These are phyloP conservation scores for Linnemannia hyalina DNA, from an alignment of 192 early-diverging fungal genomes.

Conservation along the genomic window DNA sequence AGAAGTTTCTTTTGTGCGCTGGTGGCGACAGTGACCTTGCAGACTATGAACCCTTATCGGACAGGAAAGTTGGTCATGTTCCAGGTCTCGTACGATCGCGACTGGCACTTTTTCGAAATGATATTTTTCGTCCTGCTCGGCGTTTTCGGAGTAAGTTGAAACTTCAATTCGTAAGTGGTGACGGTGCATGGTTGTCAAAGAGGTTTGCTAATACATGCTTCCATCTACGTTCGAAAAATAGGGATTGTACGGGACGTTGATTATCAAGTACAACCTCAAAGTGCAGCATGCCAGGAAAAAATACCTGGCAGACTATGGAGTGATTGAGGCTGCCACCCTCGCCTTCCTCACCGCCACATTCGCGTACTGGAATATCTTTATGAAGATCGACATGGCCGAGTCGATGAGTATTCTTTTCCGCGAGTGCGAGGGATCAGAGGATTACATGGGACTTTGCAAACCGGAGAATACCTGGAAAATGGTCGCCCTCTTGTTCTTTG, in stretches of 20 bases:
- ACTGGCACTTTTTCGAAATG: constrained; percentile 96
- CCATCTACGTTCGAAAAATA: constrained; percentile 5
- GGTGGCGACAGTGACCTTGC: constrained; percentile 91
- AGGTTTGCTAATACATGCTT: not conserved
- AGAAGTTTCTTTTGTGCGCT: constrained; percentile 97
- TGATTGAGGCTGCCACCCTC: constrained; percentile 75
- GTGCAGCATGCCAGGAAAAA: constrained; percentile 79
- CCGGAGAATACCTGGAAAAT: constrained; percentile 57
- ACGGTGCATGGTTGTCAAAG: not conserved
- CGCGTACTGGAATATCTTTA: constrained; percentile 79
- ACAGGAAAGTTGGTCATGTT: constrained; percentile 98
- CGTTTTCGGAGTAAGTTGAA: constrained; percentile 77
- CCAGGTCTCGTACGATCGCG: constrained; percentile 91
- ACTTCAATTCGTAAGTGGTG: not conserved
- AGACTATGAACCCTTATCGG: constrained; percentile 94
- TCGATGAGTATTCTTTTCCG: constrained; percentile 79
- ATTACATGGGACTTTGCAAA: constrained; percentile 74
- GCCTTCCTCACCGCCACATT: constrained; percentile 76
- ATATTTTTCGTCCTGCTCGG: constrained; percentile 84
- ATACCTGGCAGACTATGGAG: constrained; percentile 72
- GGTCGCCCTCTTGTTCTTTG: constrained; percentile 43
- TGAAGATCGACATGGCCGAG: constrained; percentile 91
- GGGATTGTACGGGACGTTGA: constrained; percentile 85
- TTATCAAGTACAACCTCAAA: constrained; percentile 79
- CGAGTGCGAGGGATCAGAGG: constrained; percentile 74